A percentile compares a stretch with the other conserved stretches of the same genome.
phyloP scores from a whole-genome alignment of 1,139 yeast species.

The Blastobotrys proliferans region DNA sequence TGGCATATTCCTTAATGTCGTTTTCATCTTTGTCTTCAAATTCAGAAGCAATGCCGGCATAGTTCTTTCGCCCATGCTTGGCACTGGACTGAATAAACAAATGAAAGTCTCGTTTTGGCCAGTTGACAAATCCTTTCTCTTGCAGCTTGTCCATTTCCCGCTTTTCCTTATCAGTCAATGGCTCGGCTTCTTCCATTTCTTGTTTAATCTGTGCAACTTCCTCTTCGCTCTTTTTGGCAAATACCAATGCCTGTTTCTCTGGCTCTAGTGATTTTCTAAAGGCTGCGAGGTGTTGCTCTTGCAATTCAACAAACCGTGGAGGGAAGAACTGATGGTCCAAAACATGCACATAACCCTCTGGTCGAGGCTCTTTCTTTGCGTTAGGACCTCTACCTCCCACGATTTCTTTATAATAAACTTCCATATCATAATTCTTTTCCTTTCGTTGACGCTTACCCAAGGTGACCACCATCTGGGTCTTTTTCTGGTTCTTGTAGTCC shows the following conservation, averaged over 20 bases:
- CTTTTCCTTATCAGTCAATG: constrained; percentile 73
- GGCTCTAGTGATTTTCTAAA: constrained; percentile 53
- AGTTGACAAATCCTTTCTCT: constrained; percentile 63
- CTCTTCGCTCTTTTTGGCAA: constrained; percentile 51
- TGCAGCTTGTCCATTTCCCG: constrained; percentile 57
- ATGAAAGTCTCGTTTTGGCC: constrained; percentile 89
- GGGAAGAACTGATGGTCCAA: constrained; percentile 93
- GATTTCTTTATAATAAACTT: constrained; percentile 82
- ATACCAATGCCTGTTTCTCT: constrained; percentile 49
- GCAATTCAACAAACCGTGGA: constrained; percentile 54
- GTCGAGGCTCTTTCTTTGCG: constrained; percentile 48
- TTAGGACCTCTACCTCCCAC: constrained; percentile 40
- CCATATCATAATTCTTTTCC: constrained; percentile 74
- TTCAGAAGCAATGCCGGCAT: constrained; percentile 57
- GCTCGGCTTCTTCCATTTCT: constrained; percentile 66
- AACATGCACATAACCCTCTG: constrained; percentile 57
- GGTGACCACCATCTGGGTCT: constrained; percentile 62
- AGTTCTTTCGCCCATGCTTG: constrained; percentile 66
- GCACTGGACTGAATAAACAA: constrained; percentile 80
- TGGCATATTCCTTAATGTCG: constrained; percentile 66
- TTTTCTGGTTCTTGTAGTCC: constrained; percentile 49
- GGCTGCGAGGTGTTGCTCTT: constrained; percentile 74
- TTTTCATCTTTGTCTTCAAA: constrained; percentile 60
- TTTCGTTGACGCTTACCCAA: constrained; percentile 88
- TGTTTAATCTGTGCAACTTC: constrained; percentile 72